Conservation (phyloP, 2,329 filamentous ascomycete species). For the Aureobasidium sp. region DNA sequence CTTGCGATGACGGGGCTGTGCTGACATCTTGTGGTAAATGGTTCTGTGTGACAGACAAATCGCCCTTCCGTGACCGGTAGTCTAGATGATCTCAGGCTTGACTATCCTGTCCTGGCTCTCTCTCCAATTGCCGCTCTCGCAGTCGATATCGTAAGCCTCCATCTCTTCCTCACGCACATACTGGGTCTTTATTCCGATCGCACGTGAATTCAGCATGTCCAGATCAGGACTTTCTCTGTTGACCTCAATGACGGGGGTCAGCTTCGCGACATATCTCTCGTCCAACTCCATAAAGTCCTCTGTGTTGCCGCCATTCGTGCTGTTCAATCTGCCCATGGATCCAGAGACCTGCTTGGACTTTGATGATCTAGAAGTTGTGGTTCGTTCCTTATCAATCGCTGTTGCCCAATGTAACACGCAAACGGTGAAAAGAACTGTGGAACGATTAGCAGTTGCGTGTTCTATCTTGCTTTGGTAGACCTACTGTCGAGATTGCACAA, state of each 20-base stretch:
- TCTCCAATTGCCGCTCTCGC: neutral
- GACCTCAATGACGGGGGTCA: conserved; percentile 1
- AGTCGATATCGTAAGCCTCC: neutral
- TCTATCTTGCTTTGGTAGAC: conserved; percentile 19
- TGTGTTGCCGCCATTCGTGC: neutral
- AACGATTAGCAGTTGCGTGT: neutral
- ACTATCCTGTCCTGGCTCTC: neutral
- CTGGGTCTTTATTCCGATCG: neutral
- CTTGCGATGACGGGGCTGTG: neutral
- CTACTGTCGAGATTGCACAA: conserved; percentile 58
- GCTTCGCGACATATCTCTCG: neutral
- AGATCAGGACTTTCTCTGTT: neutral
- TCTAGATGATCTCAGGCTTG: neutral
- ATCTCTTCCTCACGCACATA: conserved; percentile 4
- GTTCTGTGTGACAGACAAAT: neutral
- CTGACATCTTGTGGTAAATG: neutral
- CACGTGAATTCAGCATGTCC: neutral
- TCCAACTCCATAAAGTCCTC: neutral
- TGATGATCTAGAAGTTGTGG: neutral
- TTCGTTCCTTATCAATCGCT: conserved; percentile 28
- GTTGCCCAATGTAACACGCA: conserved; percentile 57
- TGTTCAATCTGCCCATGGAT: neutral
- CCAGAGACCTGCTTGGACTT: neutral
- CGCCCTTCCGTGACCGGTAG: neutral
- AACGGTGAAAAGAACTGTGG: conserved; percentile 47